Percentiles rank a stretch among this genome's conserved stretches.
Conservation (phyloP, 176 grass and related monocot species). For the Bonia amplexicaulis region DNA sequence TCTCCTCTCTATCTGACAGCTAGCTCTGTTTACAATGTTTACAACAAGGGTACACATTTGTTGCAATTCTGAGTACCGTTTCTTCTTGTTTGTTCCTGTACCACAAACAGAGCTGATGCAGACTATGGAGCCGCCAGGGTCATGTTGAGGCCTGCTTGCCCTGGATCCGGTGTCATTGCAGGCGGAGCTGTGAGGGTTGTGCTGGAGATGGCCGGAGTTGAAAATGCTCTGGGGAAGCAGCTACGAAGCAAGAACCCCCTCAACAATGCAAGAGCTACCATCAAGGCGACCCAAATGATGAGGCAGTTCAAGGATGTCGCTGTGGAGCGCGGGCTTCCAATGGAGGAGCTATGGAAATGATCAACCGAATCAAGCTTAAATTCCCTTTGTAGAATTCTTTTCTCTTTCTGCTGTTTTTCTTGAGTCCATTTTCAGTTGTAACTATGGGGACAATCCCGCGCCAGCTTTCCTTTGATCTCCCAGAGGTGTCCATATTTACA, state of each 20-base stretch:
- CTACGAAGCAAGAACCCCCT: constrained; percentile 72
- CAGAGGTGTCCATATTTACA: not conserved
- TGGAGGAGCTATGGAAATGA: constrained; percentile 94
- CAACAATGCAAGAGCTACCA: constrained; percentile 79
- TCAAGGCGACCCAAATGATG: constrained; percentile 74
- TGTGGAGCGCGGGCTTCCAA: constrained; percentile 60
- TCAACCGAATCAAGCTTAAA: not conserved
- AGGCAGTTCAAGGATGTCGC: constrained; percentile 61
- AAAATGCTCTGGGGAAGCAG: constrained; percentile 91
- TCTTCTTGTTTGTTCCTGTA: constrained; percentile 7
- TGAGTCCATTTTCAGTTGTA: constrained; percentile 15
- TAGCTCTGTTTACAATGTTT: not conserved
- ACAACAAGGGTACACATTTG: not conserved
- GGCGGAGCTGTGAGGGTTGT: constrained; percentile 78
- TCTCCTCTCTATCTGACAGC: not conserved
- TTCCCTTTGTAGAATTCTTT: not conserved
- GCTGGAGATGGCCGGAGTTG: constrained; percentile 81
- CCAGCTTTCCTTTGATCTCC: not conserved
- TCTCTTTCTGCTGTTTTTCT: constrained; percentile 3
- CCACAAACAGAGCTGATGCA: constrained; percentile 52
- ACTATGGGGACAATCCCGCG: not conserved
- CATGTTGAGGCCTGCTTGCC: constrained; percentile 83
- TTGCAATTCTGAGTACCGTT: constrained; percentile 1
- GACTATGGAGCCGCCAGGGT: constrained; percentile 79
- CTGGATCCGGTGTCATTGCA: constrained; percentile 75